Evolutionary conservation across 352 stramenopile genomes (phyloP).

Genomic region (Achlya hypogyna): DNA sequence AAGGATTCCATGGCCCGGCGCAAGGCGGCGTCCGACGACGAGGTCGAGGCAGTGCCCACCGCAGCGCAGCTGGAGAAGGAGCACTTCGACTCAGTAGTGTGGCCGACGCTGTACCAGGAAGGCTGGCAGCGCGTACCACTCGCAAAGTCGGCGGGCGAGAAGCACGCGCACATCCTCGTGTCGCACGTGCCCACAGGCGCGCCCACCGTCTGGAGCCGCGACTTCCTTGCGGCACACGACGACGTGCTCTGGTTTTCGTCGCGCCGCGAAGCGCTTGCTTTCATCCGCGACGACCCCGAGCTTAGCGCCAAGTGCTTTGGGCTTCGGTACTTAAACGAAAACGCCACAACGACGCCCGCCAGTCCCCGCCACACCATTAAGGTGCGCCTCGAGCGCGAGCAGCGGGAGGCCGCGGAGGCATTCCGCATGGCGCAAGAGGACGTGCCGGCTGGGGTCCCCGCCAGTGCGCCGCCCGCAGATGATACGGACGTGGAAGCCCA

Average conservation of each 20-base stretch:
- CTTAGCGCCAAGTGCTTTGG: constrained; percentile 65
- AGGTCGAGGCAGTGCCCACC: constrained; percentile 7
- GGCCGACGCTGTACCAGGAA: constrained; percentile 61
- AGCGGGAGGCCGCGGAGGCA: constrained; percentile 20
- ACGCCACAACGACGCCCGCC: constrained; percentile 27
- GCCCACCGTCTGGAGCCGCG: constrained; percentile 13
- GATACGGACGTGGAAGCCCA: constrained; percentile 8
- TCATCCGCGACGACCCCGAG: constrained; percentile 38
- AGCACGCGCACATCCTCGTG: constrained; percentile 22
- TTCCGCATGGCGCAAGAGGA: constrained; percentile 21
- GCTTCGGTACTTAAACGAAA: constrained; percentile 39
- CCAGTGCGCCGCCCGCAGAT: constrained; percentile 7
- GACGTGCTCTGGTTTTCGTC: constrained; percentile 2
- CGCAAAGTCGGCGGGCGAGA: constrained; percentile 25
- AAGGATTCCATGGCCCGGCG: constrained; percentile 37
- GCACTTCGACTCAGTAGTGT: constrained; percentile 74
- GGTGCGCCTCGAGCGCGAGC: constrained; percentile 2
- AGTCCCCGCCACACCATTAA: constrained; percentile 22
- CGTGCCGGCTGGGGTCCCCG: not conserved
- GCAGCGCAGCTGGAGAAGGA: constrained; percentile 35
- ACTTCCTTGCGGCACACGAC: not conserved
- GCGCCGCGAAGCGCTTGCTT: constrained; percentile 34
- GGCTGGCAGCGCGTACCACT: constrained; percentile 53
- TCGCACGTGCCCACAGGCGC: not conserved
- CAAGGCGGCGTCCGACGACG: constrained; percentile 19